A percentile compares a stretch with the other conserved stretches of the same genome.
phyloP scores from a whole-genome alignment of 371 early-diverging fungal genomes.

The Rhizomucor miehei region DNA sequence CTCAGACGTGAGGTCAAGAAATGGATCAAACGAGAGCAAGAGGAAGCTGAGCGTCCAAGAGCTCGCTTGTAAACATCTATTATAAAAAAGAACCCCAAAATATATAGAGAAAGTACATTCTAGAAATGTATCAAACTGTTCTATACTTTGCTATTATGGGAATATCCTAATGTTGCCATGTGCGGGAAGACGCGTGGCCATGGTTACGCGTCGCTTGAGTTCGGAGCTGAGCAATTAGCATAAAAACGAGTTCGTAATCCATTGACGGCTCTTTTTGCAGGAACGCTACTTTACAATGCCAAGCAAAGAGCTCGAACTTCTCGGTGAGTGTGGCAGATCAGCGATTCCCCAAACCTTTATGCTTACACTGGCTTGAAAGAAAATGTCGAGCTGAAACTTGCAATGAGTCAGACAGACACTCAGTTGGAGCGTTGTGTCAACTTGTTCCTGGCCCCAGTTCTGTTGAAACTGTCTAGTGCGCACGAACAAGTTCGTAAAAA shows the following conservation, averaged over 20 bases:
- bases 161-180: too few relatives aligned
- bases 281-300: constrained; percentile 10
- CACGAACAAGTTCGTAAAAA: constrained; percentile 52
- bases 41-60: background rate
- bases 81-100: too few relatives aligned
- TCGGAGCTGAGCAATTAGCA: too few relatives aligned
- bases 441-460: constrained; percentile 71
- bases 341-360: background rate
- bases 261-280: too few relatives aligned
- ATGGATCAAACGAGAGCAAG: background rate
- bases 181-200: too few relatives aligned
- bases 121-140: too few relatives aligned
- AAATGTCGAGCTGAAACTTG: constrained; percentile 82
- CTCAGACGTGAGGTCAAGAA: constrained; percentile 46
- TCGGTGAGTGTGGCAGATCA: constrained; percentile 19
- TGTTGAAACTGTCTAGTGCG: constrained; percentile 69
- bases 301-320: constrained; percentile 35
- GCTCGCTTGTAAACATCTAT: background rate
- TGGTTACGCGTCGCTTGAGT: too few relatives aligned
- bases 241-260: too few relatives aligned
- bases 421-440: constrained; percentile 70
- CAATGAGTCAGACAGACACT: constrained; percentile 74
- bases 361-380: constrained; percentile 41
- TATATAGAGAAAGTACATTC: too few relatives aligned
- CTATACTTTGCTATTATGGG: too few relatives aligned